These are phyloP conservation scores for Ceratopteris richardii DNA, from an alignment of 75 land plant species.

Conservation along the genomic window DNA sequence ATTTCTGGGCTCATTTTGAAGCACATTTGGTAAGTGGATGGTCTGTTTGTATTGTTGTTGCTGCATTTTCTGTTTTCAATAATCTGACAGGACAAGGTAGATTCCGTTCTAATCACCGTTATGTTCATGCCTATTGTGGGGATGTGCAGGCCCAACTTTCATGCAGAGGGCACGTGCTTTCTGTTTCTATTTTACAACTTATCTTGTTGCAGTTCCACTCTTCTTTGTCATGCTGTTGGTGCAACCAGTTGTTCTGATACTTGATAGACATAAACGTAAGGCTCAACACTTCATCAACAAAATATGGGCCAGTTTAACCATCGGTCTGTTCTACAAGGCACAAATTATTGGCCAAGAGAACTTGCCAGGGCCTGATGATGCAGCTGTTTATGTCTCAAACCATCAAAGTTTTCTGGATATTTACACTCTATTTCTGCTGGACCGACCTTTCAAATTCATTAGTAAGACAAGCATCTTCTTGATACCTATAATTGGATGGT, in stretches of 20 bases:
- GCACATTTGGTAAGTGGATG: too few species aligned
- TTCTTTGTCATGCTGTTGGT: slow-evolving; percentile 60
- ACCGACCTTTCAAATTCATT: slow-evolving; percentile 88
- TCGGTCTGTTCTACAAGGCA: slow-evolving; percentile 51
- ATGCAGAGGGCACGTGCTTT: slow-evolving; percentile 57
- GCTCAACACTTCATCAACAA: slow-evolving; percentile 64
- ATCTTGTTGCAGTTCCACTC: slow-evolving; percentile 51
- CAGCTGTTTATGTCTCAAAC: slow-evolving; percentile 93
- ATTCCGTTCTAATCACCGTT: too few species aligned
- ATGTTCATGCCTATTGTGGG: too few species aligned
- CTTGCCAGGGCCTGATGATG: slow-evolving; percentile 57
- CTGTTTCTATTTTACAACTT: slow-evolving; percentile 59
- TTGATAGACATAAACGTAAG: slow-evolving; percentile 67
- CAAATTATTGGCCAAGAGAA: slow-evolving; percentile 76
- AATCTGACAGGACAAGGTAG: too few species aligned
- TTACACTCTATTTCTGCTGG: slow-evolving; percentile 72
- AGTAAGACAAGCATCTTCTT: slow-evolving; percentile 88
- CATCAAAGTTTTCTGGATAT: slow-evolving; percentile 96
- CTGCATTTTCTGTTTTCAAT: too few species aligned
- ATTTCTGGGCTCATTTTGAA: too few species aligned
- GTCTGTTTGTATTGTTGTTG: too few species aligned
- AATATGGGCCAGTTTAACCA: slow-evolving; percentile 76
- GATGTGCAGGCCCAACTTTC: slow-evolving; percentile 41
- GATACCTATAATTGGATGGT: slow-evolving; percentile 91
- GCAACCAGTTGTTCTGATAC: slow-evolving; percentile 77